These are phyloP conservation scores for Venturia nashicola DNA, from an alignment of 2,329 filamentous ascomycete species.

Conservation along the genomic window DNA sequence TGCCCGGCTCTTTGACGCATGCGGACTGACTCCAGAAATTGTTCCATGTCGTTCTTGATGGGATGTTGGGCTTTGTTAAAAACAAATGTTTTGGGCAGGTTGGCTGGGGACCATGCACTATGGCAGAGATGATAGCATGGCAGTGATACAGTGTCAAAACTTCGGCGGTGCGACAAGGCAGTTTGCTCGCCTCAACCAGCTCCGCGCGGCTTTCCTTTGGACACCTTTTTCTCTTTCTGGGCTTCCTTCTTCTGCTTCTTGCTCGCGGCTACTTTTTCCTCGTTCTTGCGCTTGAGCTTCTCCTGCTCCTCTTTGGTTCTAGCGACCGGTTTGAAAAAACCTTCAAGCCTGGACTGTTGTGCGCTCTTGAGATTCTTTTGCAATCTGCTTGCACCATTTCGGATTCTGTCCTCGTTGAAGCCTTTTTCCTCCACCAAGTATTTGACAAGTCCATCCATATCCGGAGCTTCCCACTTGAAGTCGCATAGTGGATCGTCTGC, in stretches of 20 bases:
- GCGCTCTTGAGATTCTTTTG: constrained; percentile 84
- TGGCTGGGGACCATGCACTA: background rate
- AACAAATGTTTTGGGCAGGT: background rate
- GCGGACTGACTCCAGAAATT: background rate
- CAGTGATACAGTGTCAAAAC: background rate
- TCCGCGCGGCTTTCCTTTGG: constrained; percentile 62
- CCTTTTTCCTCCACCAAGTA: constrained; percentile 91
- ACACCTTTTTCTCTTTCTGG: constrained; percentile 87
- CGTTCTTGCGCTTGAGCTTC: constrained; percentile 79
- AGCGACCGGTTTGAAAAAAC: constrained; percentile 89
- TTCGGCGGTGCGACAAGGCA: background rate
- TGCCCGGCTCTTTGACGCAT: background rate
- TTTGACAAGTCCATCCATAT: constrained; percentile 77
- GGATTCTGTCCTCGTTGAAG: constrained; percentile 89
- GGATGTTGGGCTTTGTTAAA: background rate
- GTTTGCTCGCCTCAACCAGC: background rate
- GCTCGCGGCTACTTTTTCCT: constrained; percentile 81
- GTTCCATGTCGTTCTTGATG: background rate
- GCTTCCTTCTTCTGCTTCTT: constrained; percentile 94
- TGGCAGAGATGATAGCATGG: background rate
- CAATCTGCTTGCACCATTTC: constrained; percentile 62
- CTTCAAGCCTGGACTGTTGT: constrained; percentile 84
- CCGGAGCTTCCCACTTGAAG: constrained; percentile 95
- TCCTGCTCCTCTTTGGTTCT: constrained; percentile 82
- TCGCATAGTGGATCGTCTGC: constrained; percentile 82